These are phyloP conservation scores for Diaporthe sp. DNA, from an alignment of 2,329 filamentous ascomycete species.

Conservation along the genomic window DNA sequence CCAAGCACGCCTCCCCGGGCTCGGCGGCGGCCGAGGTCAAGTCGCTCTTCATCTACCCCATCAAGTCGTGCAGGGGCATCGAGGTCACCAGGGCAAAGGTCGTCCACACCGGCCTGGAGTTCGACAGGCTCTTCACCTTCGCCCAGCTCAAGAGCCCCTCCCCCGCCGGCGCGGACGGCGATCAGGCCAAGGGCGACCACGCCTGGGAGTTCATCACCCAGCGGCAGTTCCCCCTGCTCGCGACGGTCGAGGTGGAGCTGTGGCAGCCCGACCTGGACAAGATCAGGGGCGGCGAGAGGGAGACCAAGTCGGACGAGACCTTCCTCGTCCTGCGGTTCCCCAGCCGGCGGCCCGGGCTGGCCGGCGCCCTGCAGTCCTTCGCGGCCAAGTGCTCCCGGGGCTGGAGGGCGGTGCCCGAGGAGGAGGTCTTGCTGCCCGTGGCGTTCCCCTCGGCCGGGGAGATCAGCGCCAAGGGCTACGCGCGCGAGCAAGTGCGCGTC, in stretches of 20 bases:
- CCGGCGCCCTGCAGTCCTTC: conserved; percentile 60
- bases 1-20: conserved; percentile 39
- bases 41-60: conserved; percentile 83
- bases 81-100: conserved; percentile 77
- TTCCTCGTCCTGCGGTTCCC: conserved; percentile 79
- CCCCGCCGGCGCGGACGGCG: conserved; percentile 53
- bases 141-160: conserved; percentile 74
- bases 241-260: conserved; percentile 76
- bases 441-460: conserved; percentile 70
- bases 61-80: conserved; percentile 86
- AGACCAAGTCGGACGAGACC: conserved; percentile 61
- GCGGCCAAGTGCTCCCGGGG: conserved; percentile 67
- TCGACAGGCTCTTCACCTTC: conserved; percentile 88
- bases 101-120: conserved; percentile 78
- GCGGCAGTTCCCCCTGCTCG: conserved; percentile 77
- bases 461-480: conserved; percentile 71
- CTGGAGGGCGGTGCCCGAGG: conserved; percentile 66
- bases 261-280: conserved; percentile 78
- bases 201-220: conserved; percentile 81
- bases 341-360: conserved; percentile 65
- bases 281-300: conserved; percentile 61
- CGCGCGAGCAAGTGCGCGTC: conserved; percentile 72
- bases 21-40: conserved; percentile 55
- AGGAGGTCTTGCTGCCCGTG: conserved; percentile 77
- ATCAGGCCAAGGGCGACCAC: conserved; percentile 57